Percentiles rank a stretch among this genome's conserved stretches.
Conservation (phyloP, 2,329 filamentous ascomycete genomes). For the Xylaria sp. region DNA sequence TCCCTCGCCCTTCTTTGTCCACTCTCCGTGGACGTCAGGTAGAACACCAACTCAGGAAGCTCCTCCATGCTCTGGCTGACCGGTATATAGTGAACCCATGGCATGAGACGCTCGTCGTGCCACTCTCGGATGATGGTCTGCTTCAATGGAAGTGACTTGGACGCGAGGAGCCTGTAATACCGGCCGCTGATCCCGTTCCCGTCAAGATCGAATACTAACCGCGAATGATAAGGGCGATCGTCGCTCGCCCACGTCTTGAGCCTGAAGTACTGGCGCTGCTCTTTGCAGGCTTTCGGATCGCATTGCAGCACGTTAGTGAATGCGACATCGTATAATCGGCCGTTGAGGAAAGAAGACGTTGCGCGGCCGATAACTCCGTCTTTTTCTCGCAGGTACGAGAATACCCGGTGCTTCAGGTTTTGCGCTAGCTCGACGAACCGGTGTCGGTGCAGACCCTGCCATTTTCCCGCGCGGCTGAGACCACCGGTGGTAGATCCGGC, state of each 20-base stretch:
- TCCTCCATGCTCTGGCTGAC: constrained; percentile 62
- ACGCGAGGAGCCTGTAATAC: constrained; percentile 62
- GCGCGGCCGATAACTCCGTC: constrained; percentile 37
- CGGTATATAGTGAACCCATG: constrained; percentile 68
- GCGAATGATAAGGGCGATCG: constrained; percentile 53
- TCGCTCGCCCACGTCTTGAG: constrained; percentile 49
- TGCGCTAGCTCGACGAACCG: constrained; percentile 55
- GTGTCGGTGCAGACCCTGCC: constrained; percentile 61
- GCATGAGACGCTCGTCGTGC: constrained; percentile 66
- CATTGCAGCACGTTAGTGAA: constrained; percentile 62
- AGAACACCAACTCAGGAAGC: constrained; percentile 62
- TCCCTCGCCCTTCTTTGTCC: constrained; percentile 61
- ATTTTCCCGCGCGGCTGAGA: constrained; percentile 50
- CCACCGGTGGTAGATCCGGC: constrained; percentile 66
- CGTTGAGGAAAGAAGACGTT: constrained; percentile 51
- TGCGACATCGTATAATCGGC: constrained; percentile 56
- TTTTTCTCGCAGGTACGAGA: constrained; percentile 51
- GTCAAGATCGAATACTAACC: constrained; percentile 63
- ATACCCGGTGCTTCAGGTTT: constrained; percentile 43
- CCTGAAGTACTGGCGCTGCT: constrained; percentile 50
- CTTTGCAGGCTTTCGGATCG: constrained; percentile 50
- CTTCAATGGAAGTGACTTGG: constrained; percentile 61
- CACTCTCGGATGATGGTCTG: constrained; percentile 65
- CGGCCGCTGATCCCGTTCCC: constrained; percentile 67
- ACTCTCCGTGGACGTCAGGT: constrained; percentile 55